These are phyloP conservation scores for Micractinium conductrix DNA, from an alignment of 139 green algal genomes.

Conservation along the genomic window DNA sequence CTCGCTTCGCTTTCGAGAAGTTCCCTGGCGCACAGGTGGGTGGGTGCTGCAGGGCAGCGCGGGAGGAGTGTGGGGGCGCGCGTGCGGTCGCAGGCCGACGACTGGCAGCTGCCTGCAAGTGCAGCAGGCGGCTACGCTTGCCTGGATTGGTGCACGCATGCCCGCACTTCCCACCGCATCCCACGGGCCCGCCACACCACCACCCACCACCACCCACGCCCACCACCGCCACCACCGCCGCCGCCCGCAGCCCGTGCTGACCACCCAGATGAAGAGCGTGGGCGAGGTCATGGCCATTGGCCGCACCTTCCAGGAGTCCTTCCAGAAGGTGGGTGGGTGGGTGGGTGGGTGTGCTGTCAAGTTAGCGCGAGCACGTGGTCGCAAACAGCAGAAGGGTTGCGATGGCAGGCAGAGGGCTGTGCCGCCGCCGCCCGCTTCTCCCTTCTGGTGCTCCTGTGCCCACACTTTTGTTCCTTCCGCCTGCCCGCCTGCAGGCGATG, in stretches of 20 bases:
- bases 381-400: too few species aligned
- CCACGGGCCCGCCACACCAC: too few species aligned
- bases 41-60: background rate
- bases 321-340: too few species aligned
- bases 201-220: too few species aligned
- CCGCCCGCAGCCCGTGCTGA: constrained; percentile 76
- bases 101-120: too few species aligned
- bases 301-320: constrained; percentile 96
- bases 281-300: constrained; percentile 99
- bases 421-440: too few species aligned
- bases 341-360: too few species aligned
- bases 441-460: background rate
- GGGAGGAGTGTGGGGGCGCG: background rate
- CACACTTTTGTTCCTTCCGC: background rate
- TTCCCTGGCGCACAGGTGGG: constrained; percentile 86
- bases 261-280: constrained; percentile 95
- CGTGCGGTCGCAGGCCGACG: too few species aligned
- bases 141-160: background rate
- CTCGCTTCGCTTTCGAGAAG: constrained; percentile 98
- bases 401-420: too few species aligned
- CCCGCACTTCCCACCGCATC: background rate
- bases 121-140: too few species aligned
- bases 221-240: too few species aligned
- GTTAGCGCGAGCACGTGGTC: too few species aligned
- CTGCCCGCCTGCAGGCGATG: constrained; percentile 68